Evolutionary conservation across 2,329 filamentous ascomycete species (phyloP).

Genomic region (Pestalotiopsis sp.): DNA sequence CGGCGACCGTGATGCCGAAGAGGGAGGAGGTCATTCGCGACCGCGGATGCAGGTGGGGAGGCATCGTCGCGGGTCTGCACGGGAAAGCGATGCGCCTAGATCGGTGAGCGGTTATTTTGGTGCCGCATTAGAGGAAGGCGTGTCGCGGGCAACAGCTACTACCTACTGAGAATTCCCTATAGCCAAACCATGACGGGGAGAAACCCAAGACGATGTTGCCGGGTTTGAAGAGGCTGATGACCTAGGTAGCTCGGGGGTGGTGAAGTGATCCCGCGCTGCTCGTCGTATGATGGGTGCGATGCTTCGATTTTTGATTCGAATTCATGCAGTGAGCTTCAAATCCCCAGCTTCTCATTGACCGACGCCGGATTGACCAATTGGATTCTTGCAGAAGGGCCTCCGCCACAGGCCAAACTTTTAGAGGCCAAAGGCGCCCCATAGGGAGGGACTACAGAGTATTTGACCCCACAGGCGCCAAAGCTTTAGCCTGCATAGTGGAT

Average conservation of each 20-base stretch:
- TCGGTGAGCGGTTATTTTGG: not conserved
- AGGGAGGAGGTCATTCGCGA: conserved; percentile 92
- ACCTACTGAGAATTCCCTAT: not conserved
- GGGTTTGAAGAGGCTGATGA: not conserved
- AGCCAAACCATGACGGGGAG: conserved; percentile 1
- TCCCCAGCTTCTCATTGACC: conserved; percentile 5
- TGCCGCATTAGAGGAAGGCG: not conserved
- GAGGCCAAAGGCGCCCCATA: not conserved
- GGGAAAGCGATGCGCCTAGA: not conserved
- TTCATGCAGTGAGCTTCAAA: conserved; percentile 3
- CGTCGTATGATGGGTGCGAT: conserved; percentile 5
- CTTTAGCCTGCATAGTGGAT: not conserved
- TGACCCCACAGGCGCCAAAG: not conserved
- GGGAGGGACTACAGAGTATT: too few species aligned
- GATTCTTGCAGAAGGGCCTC: not conserved
- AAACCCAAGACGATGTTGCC: not conserved
- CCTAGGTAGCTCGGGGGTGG: not conserved
- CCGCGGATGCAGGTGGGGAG: conserved; percentile 88
- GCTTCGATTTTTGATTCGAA: not conserved
- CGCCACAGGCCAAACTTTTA: not conserved
- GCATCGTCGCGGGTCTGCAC: conserved; percentile 54
- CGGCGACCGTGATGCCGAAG: conserved; percentile 88
- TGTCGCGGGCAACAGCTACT: not conserved
- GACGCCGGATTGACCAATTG: conserved; percentile 10
- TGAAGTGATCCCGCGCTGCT: not conserved